Evolutionary conservation across 306 rosid genomes (phyloP).

Genomic region (Prunus kanzakura): DNA sequence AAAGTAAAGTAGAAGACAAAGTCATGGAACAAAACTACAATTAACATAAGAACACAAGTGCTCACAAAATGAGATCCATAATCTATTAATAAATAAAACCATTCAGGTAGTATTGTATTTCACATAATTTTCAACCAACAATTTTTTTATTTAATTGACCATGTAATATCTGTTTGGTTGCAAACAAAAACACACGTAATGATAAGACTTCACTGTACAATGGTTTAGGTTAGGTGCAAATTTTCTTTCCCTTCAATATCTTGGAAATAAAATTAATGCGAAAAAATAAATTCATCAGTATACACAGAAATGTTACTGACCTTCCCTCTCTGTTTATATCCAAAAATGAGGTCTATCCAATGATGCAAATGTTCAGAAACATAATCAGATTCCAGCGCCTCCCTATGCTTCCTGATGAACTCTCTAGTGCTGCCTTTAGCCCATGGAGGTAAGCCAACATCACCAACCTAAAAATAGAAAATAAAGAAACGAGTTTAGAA

Average conservation of each 20-base stretch:
- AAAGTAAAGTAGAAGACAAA: not conserved
- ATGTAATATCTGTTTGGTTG: not conserved
- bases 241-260: not conserved
- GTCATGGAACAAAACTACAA: constrained; percentile 3
- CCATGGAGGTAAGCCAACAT: constrained; percentile 91
- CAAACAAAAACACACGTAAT: not conserved
- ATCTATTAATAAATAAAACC: not conserved
- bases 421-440: constrained; percentile 91
- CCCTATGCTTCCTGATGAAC: constrained; percentile 96
- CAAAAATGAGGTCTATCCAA: constrained; percentile 99
- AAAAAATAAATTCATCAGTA: not conserved
- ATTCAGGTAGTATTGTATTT: not conserved
- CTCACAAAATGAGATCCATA: not conserved
- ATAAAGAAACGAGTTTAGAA: constrained; percentile 5
- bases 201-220: not conserved
- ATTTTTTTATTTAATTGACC: not conserved
- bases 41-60: not conserved
- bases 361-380: constrained; percentile 95
- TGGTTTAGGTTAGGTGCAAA: not conserved
- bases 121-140: not conserved
- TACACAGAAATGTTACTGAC: constrained; percentile 43
- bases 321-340: constrained; percentile 99
- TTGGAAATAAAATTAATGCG: not conserved
- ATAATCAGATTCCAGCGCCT: constrained; percentile 92
- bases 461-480: constrained; percentile 70